Conservation (phyloP, 306 rosid species). For the Castanea sativa region DNA sequence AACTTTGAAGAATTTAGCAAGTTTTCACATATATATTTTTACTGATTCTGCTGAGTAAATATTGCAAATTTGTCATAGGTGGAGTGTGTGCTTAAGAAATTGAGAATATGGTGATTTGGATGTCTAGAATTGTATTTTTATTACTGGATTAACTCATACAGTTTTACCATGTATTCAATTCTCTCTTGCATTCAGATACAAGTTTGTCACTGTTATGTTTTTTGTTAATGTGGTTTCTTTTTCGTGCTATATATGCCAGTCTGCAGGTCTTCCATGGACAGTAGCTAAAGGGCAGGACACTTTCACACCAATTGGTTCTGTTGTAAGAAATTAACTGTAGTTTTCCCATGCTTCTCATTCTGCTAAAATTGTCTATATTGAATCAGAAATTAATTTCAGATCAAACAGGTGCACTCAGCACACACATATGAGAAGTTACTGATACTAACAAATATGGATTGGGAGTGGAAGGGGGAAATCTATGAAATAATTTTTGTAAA, state of each 20-base stretch:
- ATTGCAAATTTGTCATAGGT: neutral
- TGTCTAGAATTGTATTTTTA: neutral
- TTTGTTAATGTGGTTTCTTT: neutral
- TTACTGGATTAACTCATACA: neutral
- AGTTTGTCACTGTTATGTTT: constrained; percentile 8
- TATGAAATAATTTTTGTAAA: neutral
- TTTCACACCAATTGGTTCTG: constrained; percentile 86
- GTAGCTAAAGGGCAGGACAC: constrained; percentile 94
- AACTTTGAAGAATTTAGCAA: neutral
- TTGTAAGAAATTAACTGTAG: constrained; percentile 43
- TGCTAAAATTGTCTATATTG: constrained; percentile 13
- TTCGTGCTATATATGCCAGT: constrained; percentile 35
- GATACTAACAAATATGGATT: neutral
- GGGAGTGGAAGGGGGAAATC: neutral
- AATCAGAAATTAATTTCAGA: constrained; percentile 6
- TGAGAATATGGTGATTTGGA: neutral
- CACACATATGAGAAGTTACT: neutral
- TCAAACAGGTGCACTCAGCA: neutral
- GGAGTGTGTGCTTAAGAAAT: neutral
- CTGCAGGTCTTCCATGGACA: constrained; percentile 99
- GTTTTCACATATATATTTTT: neutral
- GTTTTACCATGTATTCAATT: neutral
- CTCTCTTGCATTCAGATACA: neutral
- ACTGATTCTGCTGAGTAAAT: constrained; percentile 2
- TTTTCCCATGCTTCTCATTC: constrained; percentile 14